Evolutionary conservation across 2,329 filamentous ascomycete species (phyloP).

Genomic region (Curvularia eragrostidis): DNA sequence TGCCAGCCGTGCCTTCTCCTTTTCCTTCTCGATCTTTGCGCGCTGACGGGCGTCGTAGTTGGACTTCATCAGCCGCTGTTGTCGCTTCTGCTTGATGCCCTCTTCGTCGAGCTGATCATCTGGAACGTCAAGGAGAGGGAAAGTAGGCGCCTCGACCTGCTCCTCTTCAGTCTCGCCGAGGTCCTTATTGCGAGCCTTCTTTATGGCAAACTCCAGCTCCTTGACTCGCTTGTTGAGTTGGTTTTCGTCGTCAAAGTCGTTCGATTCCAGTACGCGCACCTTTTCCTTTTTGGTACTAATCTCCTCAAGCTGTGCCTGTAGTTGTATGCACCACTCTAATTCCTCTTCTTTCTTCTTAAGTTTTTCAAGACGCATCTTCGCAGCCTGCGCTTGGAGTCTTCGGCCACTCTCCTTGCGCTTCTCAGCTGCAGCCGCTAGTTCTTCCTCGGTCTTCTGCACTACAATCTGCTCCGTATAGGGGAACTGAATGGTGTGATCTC

Average conservation of each 20-base stretch:
- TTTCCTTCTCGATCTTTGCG: slow-evolving; percentile 96
- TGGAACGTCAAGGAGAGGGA: slow-evolving; percentile 84
- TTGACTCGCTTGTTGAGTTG: slow-evolving; percentile 84
- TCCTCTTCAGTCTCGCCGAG: slow-evolving; percentile 82
- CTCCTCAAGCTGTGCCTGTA: slow-evolving; percentile 71
- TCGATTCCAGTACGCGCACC: slow-evolving; percentile 77
- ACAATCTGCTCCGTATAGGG: slow-evolving; percentile 92
- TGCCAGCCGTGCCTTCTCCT: slow-evolving; percentile 81
- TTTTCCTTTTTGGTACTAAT: slow-evolving; percentile 91
- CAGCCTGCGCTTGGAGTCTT: slow-evolving; percentile 90
- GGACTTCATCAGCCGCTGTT: slow-evolving; percentile 90
- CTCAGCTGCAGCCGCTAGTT: slow-evolving; percentile 87
- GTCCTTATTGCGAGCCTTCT: slow-evolving; percentile 90
- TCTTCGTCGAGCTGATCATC: slow-evolving; percentile 95
- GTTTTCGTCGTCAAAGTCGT: slow-evolving; percentile 90
- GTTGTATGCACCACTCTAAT: slow-evolving; percentile 87
- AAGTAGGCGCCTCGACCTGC: slow-evolving; percentile 78
- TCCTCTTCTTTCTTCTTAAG: slow-evolving; percentile 95
- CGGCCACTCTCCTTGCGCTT: slow-evolving; percentile 93
- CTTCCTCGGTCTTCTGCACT: slow-evolving; percentile 91
- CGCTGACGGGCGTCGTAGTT: slow-evolving; percentile 91
- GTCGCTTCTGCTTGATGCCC: slow-evolving; percentile 86
- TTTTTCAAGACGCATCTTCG: slow-evolving; percentile 95
- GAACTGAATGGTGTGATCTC: slow-evolving; percentile 88
- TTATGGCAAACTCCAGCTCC: slow-evolving; percentile 89